Conservation (phyloP, 2,329 filamentous ascomycete species). For the Byssothecium circinans region DNA sequence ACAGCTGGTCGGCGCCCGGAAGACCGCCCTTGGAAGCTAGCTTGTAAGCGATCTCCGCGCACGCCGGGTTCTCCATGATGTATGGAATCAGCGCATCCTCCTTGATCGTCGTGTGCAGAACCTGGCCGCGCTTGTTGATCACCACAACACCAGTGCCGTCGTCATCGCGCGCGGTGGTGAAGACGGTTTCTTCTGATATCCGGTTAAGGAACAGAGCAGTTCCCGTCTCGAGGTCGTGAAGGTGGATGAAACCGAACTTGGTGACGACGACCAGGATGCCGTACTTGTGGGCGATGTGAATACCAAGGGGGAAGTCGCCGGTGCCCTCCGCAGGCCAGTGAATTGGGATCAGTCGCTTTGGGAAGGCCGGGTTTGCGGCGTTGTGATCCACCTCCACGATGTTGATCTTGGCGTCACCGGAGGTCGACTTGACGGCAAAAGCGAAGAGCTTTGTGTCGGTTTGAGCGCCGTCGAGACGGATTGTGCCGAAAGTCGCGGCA, state of each 20-base stretch:
- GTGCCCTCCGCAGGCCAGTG: conserved; percentile 95
- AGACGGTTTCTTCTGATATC: conserved; percentile 98
- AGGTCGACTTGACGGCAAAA: conserved; percentile 88
- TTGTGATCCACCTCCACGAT: conserved; percentile 97
- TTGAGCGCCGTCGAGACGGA: conserved; percentile 84
- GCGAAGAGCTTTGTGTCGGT: conserved; percentile 94
- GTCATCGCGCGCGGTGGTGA: conserved; percentile 83
- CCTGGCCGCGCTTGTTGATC: conserved; percentile 97
- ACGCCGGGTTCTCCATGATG: conserved; percentile 93
- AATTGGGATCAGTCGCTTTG: conserved; percentile 95
- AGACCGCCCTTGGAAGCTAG: conserved; percentile 92
- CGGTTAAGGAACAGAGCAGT: conserved; percentile 99
- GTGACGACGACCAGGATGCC: conserved; percentile 96
- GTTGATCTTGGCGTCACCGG: conserved; percentile 85
- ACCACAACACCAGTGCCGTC: conserved; percentile 87
- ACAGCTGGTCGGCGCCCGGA: conserved; percentile 90
- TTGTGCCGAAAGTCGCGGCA: conserved; percentile 88
- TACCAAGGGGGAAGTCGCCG: conserved; percentile 96
- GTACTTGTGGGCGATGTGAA: conserved; percentile 96
- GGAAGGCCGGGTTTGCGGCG: conserved; percentile 82
- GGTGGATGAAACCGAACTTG: conserved; percentile 98
- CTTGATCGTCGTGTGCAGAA: conserved; percentile 90
- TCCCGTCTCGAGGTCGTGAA: conserved; percentile 95
- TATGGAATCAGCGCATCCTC: conserved; percentile 91
- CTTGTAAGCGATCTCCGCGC: conserved; percentile 91